A percentile compares a stretch with the other conserved stretches of the same genome.
Conservation (phyloP, 371 early-diverging fungal genomes). For the Mortierella sp. region DNA sequence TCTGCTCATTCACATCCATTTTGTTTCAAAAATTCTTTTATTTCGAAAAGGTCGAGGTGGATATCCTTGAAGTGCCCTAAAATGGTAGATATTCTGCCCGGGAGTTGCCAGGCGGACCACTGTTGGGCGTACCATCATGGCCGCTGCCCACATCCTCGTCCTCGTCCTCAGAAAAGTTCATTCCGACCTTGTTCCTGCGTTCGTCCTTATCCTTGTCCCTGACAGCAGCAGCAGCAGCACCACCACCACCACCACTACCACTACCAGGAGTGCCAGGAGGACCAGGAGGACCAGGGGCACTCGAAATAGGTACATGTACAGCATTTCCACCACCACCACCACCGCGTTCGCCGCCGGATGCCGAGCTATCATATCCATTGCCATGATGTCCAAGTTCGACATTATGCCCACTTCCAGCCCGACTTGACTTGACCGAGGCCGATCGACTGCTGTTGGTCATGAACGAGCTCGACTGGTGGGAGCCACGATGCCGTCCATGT, state of each 20-base stretch:
- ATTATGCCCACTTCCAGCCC: conserved; percentile 39
- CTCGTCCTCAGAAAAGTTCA: conserved; percentile 39
- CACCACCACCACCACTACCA: neutral
- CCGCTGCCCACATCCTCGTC: conserved; percentile 26
- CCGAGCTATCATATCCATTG: conserved; percentile 13
- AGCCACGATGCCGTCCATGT: conserved; percentile 30
- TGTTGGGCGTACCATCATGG: conserved; percentile 3
- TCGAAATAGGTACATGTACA: neutral
- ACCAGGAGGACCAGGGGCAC: neutral
- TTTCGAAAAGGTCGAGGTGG: neutral
- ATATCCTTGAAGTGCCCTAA: neutral
- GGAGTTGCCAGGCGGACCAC: conserved; percentile 12
- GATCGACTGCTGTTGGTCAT: conserved; percentile 43
- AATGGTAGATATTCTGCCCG: conserved; percentile 35
- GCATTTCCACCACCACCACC: conserved; percentile 2
- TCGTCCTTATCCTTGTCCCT: conserved; percentile 42
- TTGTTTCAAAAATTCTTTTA: neutral
- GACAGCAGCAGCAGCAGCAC: neutral
- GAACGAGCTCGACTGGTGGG: conserved; percentile 47
- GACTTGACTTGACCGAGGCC: conserved; percentile 31
- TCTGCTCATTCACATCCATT: neutral
- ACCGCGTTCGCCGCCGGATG: conserved; percentile 8
- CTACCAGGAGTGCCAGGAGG: conserved; percentile 7
- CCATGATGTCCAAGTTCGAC: conserved; percentile 39
- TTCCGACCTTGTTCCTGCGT: conserved; percentile 46